Evolutionary conservation across 1,139 yeast species (phyloP), one percentile per base, ranked within the genome.

Genomic region (Candida sanyaensis): DNA sequence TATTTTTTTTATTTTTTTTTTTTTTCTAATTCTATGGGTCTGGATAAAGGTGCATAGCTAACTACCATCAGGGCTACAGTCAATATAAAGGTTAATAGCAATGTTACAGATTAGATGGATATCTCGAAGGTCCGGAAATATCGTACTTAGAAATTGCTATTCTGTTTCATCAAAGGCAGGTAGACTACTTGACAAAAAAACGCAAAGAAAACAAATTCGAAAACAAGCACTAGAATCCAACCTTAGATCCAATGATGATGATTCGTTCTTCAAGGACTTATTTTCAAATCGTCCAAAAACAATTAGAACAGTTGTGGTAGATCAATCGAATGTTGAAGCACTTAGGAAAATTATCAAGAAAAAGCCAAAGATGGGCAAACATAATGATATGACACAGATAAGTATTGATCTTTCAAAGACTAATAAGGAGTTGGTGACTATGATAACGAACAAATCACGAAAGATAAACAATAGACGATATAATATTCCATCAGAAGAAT

Each of bases 401-500:
- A 34, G 21, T 9, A 7, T 50, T 24, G 42, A 51, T 29, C 33
- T 51, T 10, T 29, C 27, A n/a, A 27, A 27, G 21, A 32, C 44
- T 12, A 48, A 46, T 37, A 42, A 42, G 21, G 24, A 33, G 4
- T 42, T 51, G 21, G 44, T 41, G 13, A 34, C 37, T 2, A 40
- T 40, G 29, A 45, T 50, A 36, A 30, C 27, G 28, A 9, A 10
- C 2, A 41, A 40, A 13, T 46, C 53, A 2, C 38, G 46, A 12
- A 11, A 17, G 6, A 8, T 32, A 4, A 43, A 42, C 36, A 40
- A 41, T 3, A 55, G 61, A 41, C 53, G 73, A 32, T 59, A 51
- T 44, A 41, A 37, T 5, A 46, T 46, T 6, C 65, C 72, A 0
- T 56, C 69, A 5, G 41, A 47, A 1, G 44, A 46, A 9, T 70